Conservation (phyloP, 2,329 filamentous ascomycete species). For the Cryphonectria naterciae region DNA sequence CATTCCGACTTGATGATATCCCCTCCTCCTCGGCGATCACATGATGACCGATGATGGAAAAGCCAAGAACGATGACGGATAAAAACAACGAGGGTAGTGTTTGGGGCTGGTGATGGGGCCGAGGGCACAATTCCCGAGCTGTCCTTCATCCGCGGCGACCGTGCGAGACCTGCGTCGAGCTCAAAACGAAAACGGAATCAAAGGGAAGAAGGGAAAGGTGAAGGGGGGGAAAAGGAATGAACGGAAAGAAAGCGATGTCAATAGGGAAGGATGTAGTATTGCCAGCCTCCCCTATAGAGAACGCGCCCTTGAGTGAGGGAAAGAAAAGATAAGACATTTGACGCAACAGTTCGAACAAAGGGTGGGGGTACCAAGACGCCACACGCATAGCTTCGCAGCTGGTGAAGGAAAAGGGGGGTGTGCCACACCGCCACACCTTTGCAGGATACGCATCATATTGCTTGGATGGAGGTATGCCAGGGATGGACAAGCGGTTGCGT, state of each 20-base stretch:
- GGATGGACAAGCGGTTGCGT: not conserved
- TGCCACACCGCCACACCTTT: constrained; percentile 1
- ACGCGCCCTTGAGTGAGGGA: not conserved
- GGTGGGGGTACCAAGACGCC: not conserved
- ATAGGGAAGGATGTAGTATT: not conserved
- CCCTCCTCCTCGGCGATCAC: not conserved
- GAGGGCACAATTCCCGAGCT: not conserved
- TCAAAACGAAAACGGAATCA: not conserved
- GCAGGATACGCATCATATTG: not conserved
- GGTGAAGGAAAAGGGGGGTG: not conserved
- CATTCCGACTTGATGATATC: not conserved
- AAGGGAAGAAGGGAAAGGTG: too few species aligned
- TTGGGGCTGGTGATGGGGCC: too few species aligned
- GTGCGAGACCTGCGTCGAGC: not conserved
- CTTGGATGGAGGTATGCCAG: not conserved
- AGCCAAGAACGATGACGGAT: not conserved
- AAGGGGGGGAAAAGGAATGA: too few species aligned
- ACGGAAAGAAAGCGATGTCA: not conserved
- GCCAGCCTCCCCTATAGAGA: not conserved
- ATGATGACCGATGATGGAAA: not conserved
- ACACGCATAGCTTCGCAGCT: not conserved
- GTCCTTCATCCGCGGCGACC: not conserved
- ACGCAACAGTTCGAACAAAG: not conserved
- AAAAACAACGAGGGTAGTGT: not conserved
- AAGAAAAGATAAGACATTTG: not conserved